phyloP scores from a whole-genome alignment of 2,329 filamentous ascomycete genomes.

The Metarhizium sp. region DNA sequence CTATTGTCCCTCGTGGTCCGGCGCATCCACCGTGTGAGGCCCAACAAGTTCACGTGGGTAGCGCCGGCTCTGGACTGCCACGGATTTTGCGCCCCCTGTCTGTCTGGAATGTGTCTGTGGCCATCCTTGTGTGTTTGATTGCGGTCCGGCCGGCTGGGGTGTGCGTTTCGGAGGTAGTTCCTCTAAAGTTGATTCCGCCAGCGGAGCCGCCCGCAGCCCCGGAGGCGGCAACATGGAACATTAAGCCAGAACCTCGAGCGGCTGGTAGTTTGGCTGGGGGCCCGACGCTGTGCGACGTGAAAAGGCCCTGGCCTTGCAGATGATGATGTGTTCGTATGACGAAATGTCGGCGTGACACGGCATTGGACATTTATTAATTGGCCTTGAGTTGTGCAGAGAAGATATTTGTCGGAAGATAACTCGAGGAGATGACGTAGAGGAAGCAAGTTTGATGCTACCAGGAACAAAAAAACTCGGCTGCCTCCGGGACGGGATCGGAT shows the following conservation, averaged over 20 bases:
- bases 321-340: background rate
- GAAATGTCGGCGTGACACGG: background rate
- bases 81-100: background rate
- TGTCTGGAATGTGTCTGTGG: background rate
- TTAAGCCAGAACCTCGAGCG: too few relatives aligned
- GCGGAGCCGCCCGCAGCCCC: background rate
- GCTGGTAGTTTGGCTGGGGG: too few relatives aligned
- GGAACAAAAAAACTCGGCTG: background rate
- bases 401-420: background rate
- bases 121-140: too few relatives aligned
- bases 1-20: background rate
- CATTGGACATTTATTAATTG: background rate
- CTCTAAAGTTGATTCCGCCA: slow-evolving; percentile 9
- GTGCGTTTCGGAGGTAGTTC: slow-evolving; percentile 2
- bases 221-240: background rate
- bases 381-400: background rate
- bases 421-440: background rate
- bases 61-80: background rate
- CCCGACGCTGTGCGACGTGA: background rate
- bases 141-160: background rate
- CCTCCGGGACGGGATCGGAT: background rate
- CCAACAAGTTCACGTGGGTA: too few relatives aligned
- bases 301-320: background rate
- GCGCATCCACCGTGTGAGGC: background rate
- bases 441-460: too few relatives aligned